Conservation (phyloP, 768 basidiomycete genomes). For the Podaxis rugospora region DNA sequence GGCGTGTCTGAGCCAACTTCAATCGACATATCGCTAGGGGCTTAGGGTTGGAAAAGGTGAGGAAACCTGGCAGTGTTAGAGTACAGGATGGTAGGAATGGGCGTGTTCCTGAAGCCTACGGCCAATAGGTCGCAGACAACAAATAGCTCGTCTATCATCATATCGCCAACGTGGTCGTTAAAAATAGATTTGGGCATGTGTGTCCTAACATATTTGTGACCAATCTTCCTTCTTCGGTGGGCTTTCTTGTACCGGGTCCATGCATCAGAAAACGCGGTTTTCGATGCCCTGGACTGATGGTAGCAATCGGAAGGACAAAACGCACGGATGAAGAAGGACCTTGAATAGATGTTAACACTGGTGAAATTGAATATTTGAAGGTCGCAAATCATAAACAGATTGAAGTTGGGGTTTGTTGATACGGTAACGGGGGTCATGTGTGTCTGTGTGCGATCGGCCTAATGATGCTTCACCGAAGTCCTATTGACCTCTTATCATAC, state of each 20-base stretch:
- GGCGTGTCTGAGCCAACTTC: conserved; percentile 21
- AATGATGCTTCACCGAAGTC: neutral
- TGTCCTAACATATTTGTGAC: neutral
- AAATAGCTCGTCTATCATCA: neutral
- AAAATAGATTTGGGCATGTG: neutral
- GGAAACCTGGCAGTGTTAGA: conserved; percentile 3
- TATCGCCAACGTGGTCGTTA: neutral
- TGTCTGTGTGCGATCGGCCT: neutral
- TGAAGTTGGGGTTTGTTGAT: neutral
- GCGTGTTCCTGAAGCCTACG: neutral
- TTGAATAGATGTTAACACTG: neutral
- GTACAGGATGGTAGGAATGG: neutral
- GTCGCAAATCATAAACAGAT: neutral
- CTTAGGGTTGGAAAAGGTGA: conserved; percentile 4
- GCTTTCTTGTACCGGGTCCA: neutral
- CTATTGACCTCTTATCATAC: neutral
- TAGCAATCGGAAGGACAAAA: neutral
- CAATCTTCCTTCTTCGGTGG: conserved; percentile 6
- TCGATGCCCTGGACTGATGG: neutral
- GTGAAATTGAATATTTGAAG: neutral
- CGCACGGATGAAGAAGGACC: neutral
- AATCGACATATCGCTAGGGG: conserved; percentile 10
- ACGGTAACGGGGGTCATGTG: neutral
- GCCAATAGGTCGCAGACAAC: neutral
- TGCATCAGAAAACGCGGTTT: neutral